phyloP scores from a whole-genome alignment of 441 rosid species.

The Gossypium lobatum region DNA sequence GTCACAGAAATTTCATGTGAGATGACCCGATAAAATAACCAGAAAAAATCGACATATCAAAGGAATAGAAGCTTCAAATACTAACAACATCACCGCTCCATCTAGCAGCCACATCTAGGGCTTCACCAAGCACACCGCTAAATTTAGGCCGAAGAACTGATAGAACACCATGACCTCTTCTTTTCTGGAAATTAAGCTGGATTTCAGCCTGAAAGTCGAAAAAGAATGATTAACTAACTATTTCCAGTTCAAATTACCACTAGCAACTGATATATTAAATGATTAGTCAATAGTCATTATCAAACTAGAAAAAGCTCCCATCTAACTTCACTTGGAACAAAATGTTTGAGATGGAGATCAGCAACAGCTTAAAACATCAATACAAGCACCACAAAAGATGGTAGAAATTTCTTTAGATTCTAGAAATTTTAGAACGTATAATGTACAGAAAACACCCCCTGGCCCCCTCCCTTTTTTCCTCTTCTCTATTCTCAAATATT shows the following conservation, averaged over 20 bases:
- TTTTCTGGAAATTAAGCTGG: conserved; percentile 94
- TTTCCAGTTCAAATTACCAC: not conserved
- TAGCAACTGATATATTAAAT: not conserved
- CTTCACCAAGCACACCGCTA: conserved; percentile 97
- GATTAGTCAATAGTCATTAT: conserved; percentile 9
- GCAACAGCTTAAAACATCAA: not conserved
- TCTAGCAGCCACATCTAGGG: conserved; percentile 90
- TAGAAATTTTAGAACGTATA: not conserved
- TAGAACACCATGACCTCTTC: conserved; percentile 92
- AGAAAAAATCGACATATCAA: conserved; percentile 11
- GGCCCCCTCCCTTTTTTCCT: not conserved
- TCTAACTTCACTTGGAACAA: conserved; percentile 9
- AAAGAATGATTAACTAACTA: conserved; percentile 16
- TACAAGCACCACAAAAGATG: conserved; percentile 5
- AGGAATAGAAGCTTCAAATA: conserved; percentile 20
- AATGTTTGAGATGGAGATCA: not conserved
- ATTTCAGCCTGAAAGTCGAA: conserved; percentile 78
- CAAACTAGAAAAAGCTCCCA: conserved; percentile 3
- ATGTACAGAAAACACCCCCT: conserved; percentile 3
- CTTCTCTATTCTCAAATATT: not conserved
- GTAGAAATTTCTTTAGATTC: conserved; percentile 10
- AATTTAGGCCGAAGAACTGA: conserved; percentile 91
- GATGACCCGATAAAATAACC: conserved; percentile 1
- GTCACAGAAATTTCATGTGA: conserved; percentile 6
- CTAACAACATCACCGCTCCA: conserved; percentile 99